These are phyloP conservation scores for Orbilia javanica DNA, from an alignment of 2,329 filamentous ascomycete species.

Conservation along the genomic window DNA sequence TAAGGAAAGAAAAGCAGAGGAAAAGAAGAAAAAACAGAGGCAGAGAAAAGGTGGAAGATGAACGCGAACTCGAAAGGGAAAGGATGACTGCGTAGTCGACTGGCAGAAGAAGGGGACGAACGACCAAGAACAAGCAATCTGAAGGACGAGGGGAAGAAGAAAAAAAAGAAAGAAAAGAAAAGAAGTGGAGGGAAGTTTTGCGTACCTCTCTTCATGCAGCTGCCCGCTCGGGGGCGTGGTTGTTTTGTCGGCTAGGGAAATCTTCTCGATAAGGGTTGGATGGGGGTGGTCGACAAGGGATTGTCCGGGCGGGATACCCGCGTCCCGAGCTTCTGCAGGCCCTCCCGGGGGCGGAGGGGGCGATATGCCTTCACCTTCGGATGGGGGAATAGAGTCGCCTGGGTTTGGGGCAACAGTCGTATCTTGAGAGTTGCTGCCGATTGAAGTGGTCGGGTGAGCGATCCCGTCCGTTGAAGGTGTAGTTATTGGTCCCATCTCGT, in stretches of 20 bases:
- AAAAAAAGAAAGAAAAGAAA: constrained; percentile 46
- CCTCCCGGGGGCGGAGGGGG: constrained; percentile 32
- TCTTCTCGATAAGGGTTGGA: constrained; percentile 57
- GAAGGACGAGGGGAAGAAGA: constrained; percentile 58
- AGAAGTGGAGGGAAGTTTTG: constrained; percentile 16
- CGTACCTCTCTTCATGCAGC: constrained; percentile 54
- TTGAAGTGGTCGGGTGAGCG: constrained; percentile 8
- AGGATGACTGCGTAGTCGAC: constrained; percentile 53
- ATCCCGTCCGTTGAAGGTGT: constrained; percentile 20
- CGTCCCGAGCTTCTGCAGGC: constrained; percentile 19
- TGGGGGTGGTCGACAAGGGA: constrained; percentile 48
- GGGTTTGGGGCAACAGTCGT: constrained; percentile 5
- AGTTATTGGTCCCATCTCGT: constrained; percentile 26
- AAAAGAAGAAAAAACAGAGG: constrained; percentile 31
- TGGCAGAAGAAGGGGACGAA: constrained; percentile 35
- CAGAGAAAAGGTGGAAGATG: constrained; percentile 33
- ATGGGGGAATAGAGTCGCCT: neutral
- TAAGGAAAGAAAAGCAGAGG: neutral
- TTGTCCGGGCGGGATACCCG: constrained; percentile 34
- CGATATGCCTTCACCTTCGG: constrained; percentile 9
- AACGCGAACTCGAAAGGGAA: constrained; percentile 59
- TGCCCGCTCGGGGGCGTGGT: constrained; percentile 48
- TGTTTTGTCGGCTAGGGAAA: constrained; percentile 52
- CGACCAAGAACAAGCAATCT: constrained; percentile 30
- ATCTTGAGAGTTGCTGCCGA: constrained; percentile 7